A percentile compares a stretch with the other conserved stretches of the same genome.
These are phyloP conservation scores for Verbena officinalis DNA, from an alignment of 257 asterid genomes.

Conservation along the genomic window DNA sequence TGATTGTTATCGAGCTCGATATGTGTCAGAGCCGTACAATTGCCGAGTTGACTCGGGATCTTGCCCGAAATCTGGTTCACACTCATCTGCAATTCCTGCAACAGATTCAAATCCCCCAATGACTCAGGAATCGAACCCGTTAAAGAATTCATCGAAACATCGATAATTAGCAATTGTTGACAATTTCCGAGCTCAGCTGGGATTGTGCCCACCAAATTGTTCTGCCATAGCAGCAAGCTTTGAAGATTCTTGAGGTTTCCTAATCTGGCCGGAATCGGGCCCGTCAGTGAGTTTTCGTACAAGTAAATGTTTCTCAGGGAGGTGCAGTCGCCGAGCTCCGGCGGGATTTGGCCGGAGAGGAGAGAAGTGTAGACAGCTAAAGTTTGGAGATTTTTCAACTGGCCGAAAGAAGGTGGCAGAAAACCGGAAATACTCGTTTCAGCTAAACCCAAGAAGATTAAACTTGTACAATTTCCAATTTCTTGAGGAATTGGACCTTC, in stretches of 20 bases:
- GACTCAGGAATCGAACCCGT: constrained; percentile 52
- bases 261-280: constrained; percentile 46
- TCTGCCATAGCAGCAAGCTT: constrained; percentile 55
- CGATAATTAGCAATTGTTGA: constrained; percentile 40
- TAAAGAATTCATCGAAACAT: constrained; percentile 51
- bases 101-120: constrained; percentile 43
- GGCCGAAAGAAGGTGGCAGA: constrained; percentile 52
- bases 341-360: constrained; percentile 59
- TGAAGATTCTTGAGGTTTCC: constrained; percentile 45
- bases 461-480: constrained; percentile 53
- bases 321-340: constrained; percentile 52
- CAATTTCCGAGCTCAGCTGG: constrained; percentile 55
- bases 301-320: constrained; percentile 46
- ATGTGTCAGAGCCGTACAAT: constrained; percentile 49
- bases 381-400: constrained; percentile 42
- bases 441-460: constrained; percentile 52
- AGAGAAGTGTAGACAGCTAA: constrained; percentile 54
- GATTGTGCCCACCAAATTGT: constrained; percentile 52
- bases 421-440: constrained; percentile 61
- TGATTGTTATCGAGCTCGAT: constrained; percentile 65
- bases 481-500: constrained; percentile 57
- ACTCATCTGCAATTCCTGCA: constrained; percentile 54
- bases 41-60: constrained; percentile 50
- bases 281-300: constrained; percentile 53
- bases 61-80: constrained; percentile 53